Percentiles rank a stretch among this genome's conserved stretches.
These are phyloP conservation scores for Sugiyamaella sp. DNA, from an alignment of 1,139 yeast species.

Conservation along the genomic window DNA sequence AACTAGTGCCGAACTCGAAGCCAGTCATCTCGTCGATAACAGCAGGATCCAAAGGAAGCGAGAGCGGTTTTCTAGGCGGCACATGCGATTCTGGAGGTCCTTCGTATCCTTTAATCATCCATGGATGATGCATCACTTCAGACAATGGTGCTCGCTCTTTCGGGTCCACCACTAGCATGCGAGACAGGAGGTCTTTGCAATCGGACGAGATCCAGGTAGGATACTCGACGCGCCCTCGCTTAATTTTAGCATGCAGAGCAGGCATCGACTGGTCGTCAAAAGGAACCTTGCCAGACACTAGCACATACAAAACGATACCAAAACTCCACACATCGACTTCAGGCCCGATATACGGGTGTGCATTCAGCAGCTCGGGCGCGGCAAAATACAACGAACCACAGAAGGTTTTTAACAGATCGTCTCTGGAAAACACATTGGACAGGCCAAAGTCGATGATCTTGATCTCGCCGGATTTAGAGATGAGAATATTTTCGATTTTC, in stretches of 20 bases:
- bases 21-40: conserved; percentile 77
- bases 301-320: conserved; percentile 92
- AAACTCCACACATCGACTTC: conserved; percentile 99
- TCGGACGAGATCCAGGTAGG: conserved; percentile 81
- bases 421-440: conserved; percentile 79
- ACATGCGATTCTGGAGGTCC: conserved; percentile 69
- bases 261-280: conserved; percentile 95
- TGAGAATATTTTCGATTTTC: conserved; percentile 95
- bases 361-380: conserved; percentile 93
- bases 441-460: conserved; percentile 96
- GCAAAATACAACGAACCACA: conserved; percentile 98
- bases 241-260: conserved; percentile 91
- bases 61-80: conserved; percentile 76
- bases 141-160: conserved; percentile 72
- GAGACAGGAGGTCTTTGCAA: conserved; percentile 77
- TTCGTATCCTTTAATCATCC: conserved; percentile 93
- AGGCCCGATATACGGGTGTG: conserved; percentile 92
- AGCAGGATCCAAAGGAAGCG: conserved; percentile 68
- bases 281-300: conserved; percentile 97
- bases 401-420: conserved; percentile 79
- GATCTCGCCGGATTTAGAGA: conserved; percentile 89
- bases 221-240: conserved; percentile 89
- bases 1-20: conserved; percentile 74
- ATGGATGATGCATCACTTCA: conserved; percentile 86
- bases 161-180: conserved; percentile 94